These are phyloP conservation scores for Scheffersomyces lignosus DNA, from an alignment of 805 yeast species.

Conservation along the genomic window DNA sequence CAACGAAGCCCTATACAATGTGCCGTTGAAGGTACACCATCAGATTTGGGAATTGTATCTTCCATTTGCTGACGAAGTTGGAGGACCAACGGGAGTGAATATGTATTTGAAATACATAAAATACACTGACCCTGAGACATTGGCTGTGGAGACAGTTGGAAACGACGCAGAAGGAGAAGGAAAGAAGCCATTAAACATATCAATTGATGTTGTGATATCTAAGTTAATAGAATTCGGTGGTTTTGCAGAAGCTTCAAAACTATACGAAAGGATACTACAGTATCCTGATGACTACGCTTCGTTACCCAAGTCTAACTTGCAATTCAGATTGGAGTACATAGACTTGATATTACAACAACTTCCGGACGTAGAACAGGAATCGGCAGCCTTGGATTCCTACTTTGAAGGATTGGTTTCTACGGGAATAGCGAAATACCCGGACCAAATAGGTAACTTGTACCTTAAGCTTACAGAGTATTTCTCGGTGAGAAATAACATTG, in stretches of 20 bases:
- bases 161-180: background rate
- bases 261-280: background rate
- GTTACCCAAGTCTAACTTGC: background rate
- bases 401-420: too few species aligned
- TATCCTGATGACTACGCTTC: background rate
- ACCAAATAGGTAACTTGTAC: too few species aligned
- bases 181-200: background rate
- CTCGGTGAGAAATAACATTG: slow-evolving; percentile 29
- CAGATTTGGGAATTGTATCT: slow-evolving; percentile 50
- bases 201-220: too few species aligned
- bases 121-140: slow-evolving; percentile 8
- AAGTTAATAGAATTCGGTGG: background rate
- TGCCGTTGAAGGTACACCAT: slow-evolving; percentile 54
- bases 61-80: slow-evolving; percentile 48
- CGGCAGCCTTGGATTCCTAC: too few species aligned
- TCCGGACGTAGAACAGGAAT: too few species aligned
- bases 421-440: too few species aligned
- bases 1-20: slow-evolving; percentile 46
- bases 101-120: slow-evolving; percentile 33
- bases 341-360: too few species aligned
- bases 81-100: slow-evolving; percentile 38
- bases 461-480: too few species aligned
- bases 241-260: background rate
- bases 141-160: background rate
- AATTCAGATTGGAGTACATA: background rate